phyloP scores from a whole-genome alignment of 169 alveolate genomes.

The Cryptosporidium baileyi region DNA sequence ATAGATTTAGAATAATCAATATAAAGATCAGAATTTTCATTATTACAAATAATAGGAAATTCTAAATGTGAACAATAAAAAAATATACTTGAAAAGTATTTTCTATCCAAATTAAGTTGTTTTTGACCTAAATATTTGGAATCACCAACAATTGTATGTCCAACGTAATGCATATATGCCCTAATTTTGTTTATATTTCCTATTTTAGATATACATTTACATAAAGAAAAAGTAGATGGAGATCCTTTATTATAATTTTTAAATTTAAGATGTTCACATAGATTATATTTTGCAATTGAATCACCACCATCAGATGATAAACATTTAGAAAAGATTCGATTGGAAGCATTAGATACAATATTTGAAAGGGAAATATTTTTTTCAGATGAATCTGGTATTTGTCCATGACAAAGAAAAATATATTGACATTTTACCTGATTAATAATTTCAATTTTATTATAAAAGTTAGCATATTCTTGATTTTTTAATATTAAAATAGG shows the following conservation, averaged over 20 bases:
- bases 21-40: not conserved
- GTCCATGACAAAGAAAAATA: constrained; percentile 39
- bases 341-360: not conserved
- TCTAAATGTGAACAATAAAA: constrained; percentile 37
- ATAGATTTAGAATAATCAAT: no score
- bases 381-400: constrained; percentile 12
- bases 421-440: constrained; percentile 3
- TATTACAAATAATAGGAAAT: no score
- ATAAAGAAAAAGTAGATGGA: constrained; percentile 19
- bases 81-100: constrained; percentile 27
- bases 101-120: constrained; percentile 33
- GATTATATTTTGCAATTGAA: constrained; percentile 8
- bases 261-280: constrained; percentile 13
- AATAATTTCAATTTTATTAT: not conserved
- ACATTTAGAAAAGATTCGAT: constrained; percentile 28
- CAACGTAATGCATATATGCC: constrained; percentile 31
- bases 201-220: constrained; percentile 2
- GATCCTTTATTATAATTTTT: constrained; percentile 27
- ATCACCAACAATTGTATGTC: constrained; percentile 58
- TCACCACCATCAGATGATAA: constrained; percentile 21
- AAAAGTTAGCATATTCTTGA: not conserved
- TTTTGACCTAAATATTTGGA: constrained; percentile 9
- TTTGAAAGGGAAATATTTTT: constrained; percentile 2
- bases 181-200: constrained; percentile 27
- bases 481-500: constrained; percentile 7